Conservation (phyloP, 1,284 basidiomycete species). For the Volvariella surrecta region DNA sequence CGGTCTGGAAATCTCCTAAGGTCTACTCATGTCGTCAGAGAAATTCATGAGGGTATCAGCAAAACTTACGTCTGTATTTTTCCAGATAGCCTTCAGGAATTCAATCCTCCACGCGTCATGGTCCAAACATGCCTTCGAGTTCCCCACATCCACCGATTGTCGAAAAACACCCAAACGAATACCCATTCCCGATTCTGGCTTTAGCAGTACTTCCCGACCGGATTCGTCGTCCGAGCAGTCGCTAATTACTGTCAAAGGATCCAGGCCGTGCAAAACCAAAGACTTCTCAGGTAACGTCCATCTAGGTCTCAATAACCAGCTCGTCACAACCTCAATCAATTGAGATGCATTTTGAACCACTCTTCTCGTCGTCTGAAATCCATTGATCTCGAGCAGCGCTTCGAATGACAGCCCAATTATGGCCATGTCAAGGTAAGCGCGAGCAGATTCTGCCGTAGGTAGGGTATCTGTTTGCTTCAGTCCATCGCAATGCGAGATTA, state of each 20-base stretch:
- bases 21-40: constrained; percentile 28
- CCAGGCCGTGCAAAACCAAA: constrained; percentile 54
- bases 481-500: constrained; percentile 41
- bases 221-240: constrained; percentile 19
- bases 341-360: constrained; percentile 56
- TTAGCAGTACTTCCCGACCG: constrained; percentile 48
- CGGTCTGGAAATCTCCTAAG: constrained; percentile 32
- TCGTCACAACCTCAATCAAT: constrained; percentile 35
- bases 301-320: constrained; percentile 30
- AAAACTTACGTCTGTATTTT: constrained; percentile 39
- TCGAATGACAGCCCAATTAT: constrained; percentile 63
- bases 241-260: constrained; percentile 41
- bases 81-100: constrained; percentile 6
- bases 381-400: constrained; percentile 54
- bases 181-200: constrained; percentile 57
- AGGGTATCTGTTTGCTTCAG: constrained; percentile 23
- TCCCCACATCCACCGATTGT: constrained; percentile 15
- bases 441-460: constrained; percentile 51
- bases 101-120: constrained; percentile 8
- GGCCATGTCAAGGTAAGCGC: constrained; percentile 61
- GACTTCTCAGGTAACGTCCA: constrained; percentile 59
- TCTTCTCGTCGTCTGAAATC: constrained; percentile 47
- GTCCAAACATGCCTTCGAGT: neutral
- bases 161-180: constrained; percentile 48
- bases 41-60: neutral